These are phyloP conservation scores for Euphorbia schlechtendalii DNA, from an alignment of 441 rosid genomes.

Conservation along the genomic window DNA sequence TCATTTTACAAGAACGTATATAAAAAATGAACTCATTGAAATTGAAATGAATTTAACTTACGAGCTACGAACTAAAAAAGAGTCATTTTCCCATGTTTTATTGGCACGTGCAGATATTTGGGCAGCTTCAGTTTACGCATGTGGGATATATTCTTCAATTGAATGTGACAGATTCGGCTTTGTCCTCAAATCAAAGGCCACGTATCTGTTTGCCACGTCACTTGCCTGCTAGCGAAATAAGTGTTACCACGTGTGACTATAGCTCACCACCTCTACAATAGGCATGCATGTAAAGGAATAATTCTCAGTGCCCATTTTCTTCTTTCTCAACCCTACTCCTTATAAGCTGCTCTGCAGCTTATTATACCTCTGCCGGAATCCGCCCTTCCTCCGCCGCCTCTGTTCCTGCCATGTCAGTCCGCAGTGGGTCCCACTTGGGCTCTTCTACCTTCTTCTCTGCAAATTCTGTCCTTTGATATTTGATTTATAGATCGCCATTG, in stretches of 20 bases:
- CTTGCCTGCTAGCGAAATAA: too few species aligned
- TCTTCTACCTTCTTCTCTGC: neutral
- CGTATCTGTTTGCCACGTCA: too few species aligned
- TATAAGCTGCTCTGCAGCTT: neutral
- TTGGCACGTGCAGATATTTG: neutral
- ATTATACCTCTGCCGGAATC: neutral
- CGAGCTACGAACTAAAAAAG: too few species aligned
- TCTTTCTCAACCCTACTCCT: too few species aligned
- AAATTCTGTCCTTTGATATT: conserved; percentile 13
- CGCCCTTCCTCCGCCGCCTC: neutral
- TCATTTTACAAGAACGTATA: too few species aligned
- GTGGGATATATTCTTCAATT: neutral
- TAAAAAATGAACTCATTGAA: too few species aligned
- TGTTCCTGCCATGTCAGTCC: conserved; percentile 27
- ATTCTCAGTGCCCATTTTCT: neutral
- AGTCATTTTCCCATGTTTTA: too few species aligned
- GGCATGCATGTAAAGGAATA: neutral
- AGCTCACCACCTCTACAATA: neutral
- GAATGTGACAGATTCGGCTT: neutral
- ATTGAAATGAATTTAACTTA: too few species aligned
- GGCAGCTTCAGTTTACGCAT: neutral
- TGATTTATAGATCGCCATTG: neutral
- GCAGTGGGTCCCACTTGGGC: conserved; percentile 2
- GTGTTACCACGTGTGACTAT: neutral
- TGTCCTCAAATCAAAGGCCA: neutral